Conservation (phyloP, 768 basidiomycete species). For the Lepiota venenata region DNA sequence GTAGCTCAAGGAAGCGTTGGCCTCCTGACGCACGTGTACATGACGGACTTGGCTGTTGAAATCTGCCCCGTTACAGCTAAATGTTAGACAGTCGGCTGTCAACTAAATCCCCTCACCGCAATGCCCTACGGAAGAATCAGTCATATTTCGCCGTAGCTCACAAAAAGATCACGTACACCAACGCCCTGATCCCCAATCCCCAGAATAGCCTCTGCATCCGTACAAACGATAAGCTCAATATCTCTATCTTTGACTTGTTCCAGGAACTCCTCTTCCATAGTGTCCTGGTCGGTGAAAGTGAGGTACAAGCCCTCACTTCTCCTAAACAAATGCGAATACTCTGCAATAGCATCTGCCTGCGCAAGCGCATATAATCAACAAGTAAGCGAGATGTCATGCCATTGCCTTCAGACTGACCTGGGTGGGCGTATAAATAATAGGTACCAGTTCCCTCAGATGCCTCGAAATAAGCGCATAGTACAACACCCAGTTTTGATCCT, state of each 20-base stretch:
- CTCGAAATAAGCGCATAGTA: slow-evolving; percentile 66
- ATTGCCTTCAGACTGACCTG: slow-evolving; percentile 39
- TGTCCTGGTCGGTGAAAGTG: slow-evolving; percentile 52
- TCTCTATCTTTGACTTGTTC: slow-evolving; percentile 56
- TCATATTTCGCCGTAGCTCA: not conserved
- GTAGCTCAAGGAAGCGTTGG: not conserved
- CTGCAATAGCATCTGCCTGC: slow-evolving; percentile 76
- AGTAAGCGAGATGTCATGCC: not conserved
- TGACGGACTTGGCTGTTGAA: slow-evolving; percentile 72
- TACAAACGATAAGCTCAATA: slow-evolving; percentile 79
- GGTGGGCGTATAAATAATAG: slow-evolving; percentile 82
- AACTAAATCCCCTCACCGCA: slow-evolving; percentile 37
- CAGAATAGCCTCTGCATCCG: slow-evolving; percentile 83
- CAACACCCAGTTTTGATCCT: slow-evolving; percentile 79
- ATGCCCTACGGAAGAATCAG: slow-evolving; percentile 31
- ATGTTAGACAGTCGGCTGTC: not conserved
- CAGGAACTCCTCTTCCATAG: slow-evolving; percentile 76
- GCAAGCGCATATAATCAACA: not conserved
- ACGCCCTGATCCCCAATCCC: slow-evolving; percentile 71
- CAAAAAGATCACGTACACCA: slow-evolving; percentile 36
- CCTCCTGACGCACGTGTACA: slow-evolving; percentile 55
- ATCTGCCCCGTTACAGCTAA: slow-evolving; percentile 39
- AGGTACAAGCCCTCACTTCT: slow-evolving; percentile 77
- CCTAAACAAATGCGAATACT: slow-evolving; percentile 83
- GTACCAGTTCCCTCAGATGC: slow-evolving; percentile 60